phyloP scores from a whole-genome alignment of 2,329 filamentous ascomycete species.

The Aureobasidium sp. region DNA sequence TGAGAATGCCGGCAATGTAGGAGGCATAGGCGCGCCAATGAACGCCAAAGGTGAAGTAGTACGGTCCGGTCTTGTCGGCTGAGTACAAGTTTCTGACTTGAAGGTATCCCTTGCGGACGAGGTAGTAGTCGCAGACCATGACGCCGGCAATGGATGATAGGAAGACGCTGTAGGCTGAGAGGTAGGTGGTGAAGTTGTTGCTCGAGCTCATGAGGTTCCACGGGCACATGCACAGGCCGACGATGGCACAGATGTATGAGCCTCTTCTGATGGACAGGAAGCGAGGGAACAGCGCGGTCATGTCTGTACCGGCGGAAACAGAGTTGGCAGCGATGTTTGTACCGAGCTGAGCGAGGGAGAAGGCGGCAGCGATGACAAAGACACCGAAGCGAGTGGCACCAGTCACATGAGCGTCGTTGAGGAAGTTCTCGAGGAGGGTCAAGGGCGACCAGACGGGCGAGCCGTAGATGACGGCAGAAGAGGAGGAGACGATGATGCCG shows the following conservation, averaged over 20 bases:
- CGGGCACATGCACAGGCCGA: constrained; percentile 81
- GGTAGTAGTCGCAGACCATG: constrained; percentile 81
- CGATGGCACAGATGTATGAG: constrained; percentile 72
- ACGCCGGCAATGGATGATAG: constrained; percentile 89
- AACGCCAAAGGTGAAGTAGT: constrained; percentile 67
- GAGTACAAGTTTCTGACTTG: constrained; percentile 75
- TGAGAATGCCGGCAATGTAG: constrained; percentile 74
- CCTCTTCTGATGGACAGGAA: constrained; percentile 68
- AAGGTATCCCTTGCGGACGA: constrained; percentile 74
- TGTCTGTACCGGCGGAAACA: constrained; percentile 47
- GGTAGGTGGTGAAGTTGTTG: constrained; percentile 76
- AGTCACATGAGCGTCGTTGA: constrained; percentile 30
- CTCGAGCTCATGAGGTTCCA: constrained; percentile 73
- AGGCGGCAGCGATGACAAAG: constrained; percentile 36
- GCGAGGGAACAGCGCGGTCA: constrained; percentile 43
- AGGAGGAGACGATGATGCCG: constrained; percentile 46
- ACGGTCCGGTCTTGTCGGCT: constrained; percentile 57
- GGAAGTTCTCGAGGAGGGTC: constrained; percentile 32
- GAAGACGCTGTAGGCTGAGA: constrained; percentile 88
- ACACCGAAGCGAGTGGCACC: constrained; percentile 36
- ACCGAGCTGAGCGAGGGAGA: constrained; percentile 41
- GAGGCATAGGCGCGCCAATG: constrained; percentile 79
- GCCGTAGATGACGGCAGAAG: constrained; percentile 38
- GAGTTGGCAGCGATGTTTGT: constrained; percentile 48
- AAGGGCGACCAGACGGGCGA: constrained; percentile 39